Evolutionary conservation across 352 stramenopile genomes (phyloP).

Genomic region (Phytophthora vignae): DNA sequence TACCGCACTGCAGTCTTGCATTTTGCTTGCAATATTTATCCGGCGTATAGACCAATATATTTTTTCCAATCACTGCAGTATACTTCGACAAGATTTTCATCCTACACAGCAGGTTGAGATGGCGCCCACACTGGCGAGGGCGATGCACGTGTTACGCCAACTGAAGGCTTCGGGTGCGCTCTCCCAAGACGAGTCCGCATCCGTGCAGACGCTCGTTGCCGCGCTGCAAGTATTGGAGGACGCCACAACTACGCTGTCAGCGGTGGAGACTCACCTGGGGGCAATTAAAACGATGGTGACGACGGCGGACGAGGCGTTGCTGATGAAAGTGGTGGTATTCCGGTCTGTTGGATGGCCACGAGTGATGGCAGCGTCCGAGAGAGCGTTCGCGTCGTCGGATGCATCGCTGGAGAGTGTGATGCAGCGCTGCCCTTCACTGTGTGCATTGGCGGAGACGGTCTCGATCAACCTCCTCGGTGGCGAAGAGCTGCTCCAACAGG

Average conservation of each 20-base stretch:
- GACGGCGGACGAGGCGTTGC: neutral
- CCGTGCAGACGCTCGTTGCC: no score
- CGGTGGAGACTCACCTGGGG: neutral
- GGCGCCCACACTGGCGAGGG: no score
- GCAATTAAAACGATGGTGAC: neutral
- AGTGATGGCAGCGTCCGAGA: neutral
- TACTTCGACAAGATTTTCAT: no score
- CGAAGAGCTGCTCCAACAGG: neutral
- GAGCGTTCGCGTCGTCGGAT: neutral
- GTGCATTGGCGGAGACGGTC: neutral
- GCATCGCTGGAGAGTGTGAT: neutral
- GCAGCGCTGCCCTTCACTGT: neutral
- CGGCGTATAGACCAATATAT: no score
- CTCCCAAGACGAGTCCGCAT: no score
- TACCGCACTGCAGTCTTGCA: no score
- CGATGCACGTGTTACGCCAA: no score
- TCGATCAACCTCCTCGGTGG: neutral
- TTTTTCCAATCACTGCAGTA: no score
- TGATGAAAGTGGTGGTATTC: neutral
- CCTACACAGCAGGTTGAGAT: no score
- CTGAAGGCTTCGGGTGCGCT: no score
- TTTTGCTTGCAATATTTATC: no score
- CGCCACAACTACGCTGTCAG: neutral
- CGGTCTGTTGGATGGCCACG: neutral
- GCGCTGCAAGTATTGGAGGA: no score